Evolutionary conservation across 2,329 filamentous ascomycete species (phyloP).

Genomic region (Knufia fluminis): DNA sequence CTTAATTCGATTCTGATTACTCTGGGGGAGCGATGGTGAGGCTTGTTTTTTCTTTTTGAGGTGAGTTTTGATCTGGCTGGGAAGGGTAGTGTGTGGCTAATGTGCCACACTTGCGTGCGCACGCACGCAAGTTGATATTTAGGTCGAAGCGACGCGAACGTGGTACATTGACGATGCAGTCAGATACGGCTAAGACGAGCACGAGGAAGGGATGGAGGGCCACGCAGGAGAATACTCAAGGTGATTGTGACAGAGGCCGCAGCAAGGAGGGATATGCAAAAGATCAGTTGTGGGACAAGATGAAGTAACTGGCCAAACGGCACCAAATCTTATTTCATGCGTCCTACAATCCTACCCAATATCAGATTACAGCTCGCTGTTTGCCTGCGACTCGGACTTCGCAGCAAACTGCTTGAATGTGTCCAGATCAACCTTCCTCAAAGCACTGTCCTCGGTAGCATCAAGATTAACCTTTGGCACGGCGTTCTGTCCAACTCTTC

Average conservation of each 20-base stretch:
- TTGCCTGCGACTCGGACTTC: constrained; percentile 20
- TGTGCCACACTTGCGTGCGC: neutral
- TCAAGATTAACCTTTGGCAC: constrained; percentile 28
- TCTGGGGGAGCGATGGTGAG: constrained; percentile 71
- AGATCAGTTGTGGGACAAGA: no score
- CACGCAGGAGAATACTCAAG: no score
- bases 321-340: neutral
- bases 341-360: no score
- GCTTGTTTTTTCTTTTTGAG: constrained; percentile 34
- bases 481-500: constrained; percentile 24
- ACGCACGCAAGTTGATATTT: neutral
- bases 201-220: no score
- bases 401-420: constrained; percentile 30
- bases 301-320: no score
- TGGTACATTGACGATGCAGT: no score
- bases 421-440: constrained; percentile 29
- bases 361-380: constrained; percentile 3
- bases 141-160: neutral
- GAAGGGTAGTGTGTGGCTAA: constrained; percentile 2
- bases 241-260: no score
- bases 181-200: no score
- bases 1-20: constrained; percentile 91
- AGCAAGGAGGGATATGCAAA: no score
- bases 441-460: constrained; percentile 31
- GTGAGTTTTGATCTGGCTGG: constrained; percentile 8